Conservation (phyloP, 2,329 filamentous ascomycete species). For the Sporothrix mexicana region DNA sequence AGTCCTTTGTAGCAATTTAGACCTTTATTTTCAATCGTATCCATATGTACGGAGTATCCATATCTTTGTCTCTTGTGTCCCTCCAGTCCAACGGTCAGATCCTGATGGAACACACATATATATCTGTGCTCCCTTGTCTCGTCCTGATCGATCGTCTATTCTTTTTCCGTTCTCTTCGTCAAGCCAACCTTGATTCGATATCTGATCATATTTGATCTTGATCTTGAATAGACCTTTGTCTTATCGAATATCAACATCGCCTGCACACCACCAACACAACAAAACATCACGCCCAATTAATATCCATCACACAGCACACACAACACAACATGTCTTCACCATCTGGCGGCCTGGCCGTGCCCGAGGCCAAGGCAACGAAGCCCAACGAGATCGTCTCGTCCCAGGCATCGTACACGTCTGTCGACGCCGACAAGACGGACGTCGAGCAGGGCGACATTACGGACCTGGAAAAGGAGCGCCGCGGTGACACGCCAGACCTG, state of each 20-base stretch:
- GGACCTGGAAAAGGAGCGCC: conserved; percentile 31
- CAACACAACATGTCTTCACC: conserved; percentile 15
- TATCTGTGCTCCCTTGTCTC: conserved; percentile 23
- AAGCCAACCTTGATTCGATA: conserved; percentile 19
- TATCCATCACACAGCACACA: neutral
- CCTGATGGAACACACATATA: conserved; percentile 3
- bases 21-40: too few relatives aligned
- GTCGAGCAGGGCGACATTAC: conserved; percentile 26
- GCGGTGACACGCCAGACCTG: neutral
- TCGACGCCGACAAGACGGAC: conserved; percentile 34
- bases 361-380: neutral
- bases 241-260: conserved; percentile 18
- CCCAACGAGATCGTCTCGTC: conserved; percentile 30
- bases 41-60: too few relatives aligned
- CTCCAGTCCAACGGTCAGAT: neutral
- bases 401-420: conserved; percentile 32
- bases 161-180: neutral
- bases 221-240: neutral
- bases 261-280: neutral
- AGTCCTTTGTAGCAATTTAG: too few relatives aligned
- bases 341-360: conserved; percentile 10
- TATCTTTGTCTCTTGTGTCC: neutral
- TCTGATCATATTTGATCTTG: neutral
- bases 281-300: neutral
- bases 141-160: neutral